These are phyloP conservation scores for Acacia confusa DNA, from an alignment of 306 rosid species.

Conservation along the genomic window DNA sequence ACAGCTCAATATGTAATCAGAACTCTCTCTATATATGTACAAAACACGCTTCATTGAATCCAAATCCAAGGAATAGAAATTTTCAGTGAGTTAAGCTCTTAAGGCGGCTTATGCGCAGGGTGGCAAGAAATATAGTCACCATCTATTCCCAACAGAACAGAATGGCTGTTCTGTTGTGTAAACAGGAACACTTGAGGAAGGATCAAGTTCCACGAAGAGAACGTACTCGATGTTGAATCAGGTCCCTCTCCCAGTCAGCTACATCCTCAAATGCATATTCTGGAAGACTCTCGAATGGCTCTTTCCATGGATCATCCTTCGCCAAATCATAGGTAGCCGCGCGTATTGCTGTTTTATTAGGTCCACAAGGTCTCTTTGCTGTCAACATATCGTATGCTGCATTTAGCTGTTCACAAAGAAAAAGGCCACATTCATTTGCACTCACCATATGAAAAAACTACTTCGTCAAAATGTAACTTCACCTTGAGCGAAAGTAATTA, in stretches of 20 bases:
- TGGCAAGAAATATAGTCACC: not conserved
- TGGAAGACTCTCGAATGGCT: conserved; percentile 87
- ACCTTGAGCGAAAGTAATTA: not conserved
- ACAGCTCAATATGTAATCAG: too few relatives aligned
- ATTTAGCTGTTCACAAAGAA: conserved; percentile 56
- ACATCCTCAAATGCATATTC: conserved; percentile 75
- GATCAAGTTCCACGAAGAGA: conserved; percentile 75
- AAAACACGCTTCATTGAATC: not conserved
- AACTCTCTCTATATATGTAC: not conserved
- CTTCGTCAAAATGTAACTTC: not conserved
- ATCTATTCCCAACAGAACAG: not conserved
- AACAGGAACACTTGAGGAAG: conserved; percentile 28
- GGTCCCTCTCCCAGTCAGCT: conserved; percentile 87
- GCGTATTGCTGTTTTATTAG: conserved; percentile 72
- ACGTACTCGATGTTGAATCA: conserved; percentile 63
- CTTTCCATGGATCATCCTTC: conserved; percentile 83
- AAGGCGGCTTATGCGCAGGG: not conserved
- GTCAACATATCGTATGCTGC: conserved; percentile 74
- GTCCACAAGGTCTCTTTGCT: conserved; percentile 90
- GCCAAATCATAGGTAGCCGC: conserved; percentile 84
- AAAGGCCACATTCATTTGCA: conserved; percentile 22
- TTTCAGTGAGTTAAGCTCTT: not conserved
- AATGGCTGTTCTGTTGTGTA: not conserved
- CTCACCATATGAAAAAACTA: not conserved
- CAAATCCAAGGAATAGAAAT: not conserved